phyloP scores from a whole-genome alignment of 257 asterid genomes.

The Vinca minor region DNA sequence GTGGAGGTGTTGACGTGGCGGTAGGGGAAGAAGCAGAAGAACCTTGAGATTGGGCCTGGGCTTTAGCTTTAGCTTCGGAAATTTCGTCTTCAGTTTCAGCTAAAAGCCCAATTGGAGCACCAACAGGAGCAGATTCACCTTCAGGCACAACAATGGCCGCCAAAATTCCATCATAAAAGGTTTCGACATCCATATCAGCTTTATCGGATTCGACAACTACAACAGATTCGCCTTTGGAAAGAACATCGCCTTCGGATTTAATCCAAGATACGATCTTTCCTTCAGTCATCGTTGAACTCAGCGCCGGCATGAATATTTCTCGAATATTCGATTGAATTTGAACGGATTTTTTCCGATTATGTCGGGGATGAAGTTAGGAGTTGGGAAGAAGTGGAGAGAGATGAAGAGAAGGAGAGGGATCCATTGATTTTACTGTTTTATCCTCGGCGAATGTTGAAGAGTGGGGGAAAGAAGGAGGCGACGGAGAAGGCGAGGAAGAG shows the following conservation, averaged over 20 bases:
- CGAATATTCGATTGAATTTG: constrained; percentile 62
- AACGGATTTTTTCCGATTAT: constrained; percentile 9
- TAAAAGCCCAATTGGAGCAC: constrained; percentile 56
- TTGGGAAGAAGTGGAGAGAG: constrained; percentile 41
- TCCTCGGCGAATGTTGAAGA: constrained; percentile 14
- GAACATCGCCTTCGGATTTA: constrained; percentile 70
- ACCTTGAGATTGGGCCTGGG: constrained; percentile 33
- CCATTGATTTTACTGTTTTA: too few species aligned
- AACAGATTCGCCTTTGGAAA: constrained; percentile 73
- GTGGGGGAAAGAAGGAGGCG: constrained; percentile 23
- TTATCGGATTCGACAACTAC: constrained; percentile 85
- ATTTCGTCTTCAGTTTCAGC: constrained; percentile 61
- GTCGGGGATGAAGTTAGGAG: constrained; percentile 26
- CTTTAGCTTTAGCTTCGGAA: constrained; percentile 56
- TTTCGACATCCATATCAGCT: constrained; percentile 82
- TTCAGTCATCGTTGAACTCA: constrained; percentile 91
- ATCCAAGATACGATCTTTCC: constrained; percentile 83
- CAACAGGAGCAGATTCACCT: constrained; percentile 68
- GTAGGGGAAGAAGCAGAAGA: constrained; percentile 23
- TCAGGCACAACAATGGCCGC: constrained; percentile 73
- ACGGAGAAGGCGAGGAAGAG: constrained; percentile 63
- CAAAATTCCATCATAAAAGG: constrained; percentile 61
- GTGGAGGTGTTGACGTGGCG: too few species aligned
- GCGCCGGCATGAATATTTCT: constrained; percentile 92
- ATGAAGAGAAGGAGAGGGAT: constrained; percentile 50